Evolutionary conservation across 2,329 filamentous ascomycete genomes (phyloP), one percentile per base, ranked within the genome.

Genomic region (Cordyceps javanica): DNA sequence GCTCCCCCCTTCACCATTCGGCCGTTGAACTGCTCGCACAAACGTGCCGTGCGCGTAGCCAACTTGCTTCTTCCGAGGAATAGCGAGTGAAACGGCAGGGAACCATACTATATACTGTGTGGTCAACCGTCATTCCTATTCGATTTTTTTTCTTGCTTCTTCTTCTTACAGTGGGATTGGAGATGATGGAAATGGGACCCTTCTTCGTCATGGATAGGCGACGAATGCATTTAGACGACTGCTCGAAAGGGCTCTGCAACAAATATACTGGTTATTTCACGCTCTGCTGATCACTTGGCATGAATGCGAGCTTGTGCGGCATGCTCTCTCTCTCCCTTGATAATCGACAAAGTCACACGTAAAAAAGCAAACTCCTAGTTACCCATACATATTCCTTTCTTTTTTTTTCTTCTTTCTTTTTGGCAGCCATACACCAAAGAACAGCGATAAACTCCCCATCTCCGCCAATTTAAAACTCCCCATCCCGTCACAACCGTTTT

Each of bases 401-500:
- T 19, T 38, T 38, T 19, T 38, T 19, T 19, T 4, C 3, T n/a
- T n/a, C n/a, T n/a, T 8, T n/a, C 13, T 36, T 23, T 23, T 26
- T 45, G n/a, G 23, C 30, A n/a, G 16, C 16, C 26, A 39, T 55
- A 55, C 44, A 55, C 53, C 25, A 30, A n/a, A 42, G 13, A 36
- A 51, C 5, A 21, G 42, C 45, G 39, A 46, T 25, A 41, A 45
- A 28, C 36, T 41, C 51, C 39, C 44, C 51, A 38, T 14, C 26
- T 3, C 6, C 14, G 19, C 28, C 41, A 36, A 55, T 49, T 60
- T 34, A 60, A 55, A 34, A 49, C 30, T 59, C 55, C 30, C n/a
- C 30, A 8, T n/a, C 6, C 16, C 48, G 7, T 13, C 5, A 14
- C 21, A 28, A 21, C 10, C 19, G 41, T 21, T 10, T 58, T 74